Percentiles rank a stretch among this genome's conserved stretches.
Conservation (phyloP, 768 basidiomycete species). For the Mrakia gelida region DNA sequence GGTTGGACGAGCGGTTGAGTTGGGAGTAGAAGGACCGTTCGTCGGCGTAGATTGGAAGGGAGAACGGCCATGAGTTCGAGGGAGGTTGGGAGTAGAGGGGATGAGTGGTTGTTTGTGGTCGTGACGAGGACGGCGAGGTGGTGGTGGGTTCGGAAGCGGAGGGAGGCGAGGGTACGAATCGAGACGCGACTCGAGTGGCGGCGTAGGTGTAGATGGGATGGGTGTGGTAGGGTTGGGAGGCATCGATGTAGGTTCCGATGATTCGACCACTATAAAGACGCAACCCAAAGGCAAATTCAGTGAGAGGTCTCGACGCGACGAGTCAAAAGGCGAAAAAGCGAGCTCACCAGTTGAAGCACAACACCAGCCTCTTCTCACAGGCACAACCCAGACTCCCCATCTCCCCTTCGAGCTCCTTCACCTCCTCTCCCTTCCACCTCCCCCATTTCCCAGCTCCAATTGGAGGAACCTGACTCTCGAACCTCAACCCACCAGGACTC, state of each 20-base stretch:
- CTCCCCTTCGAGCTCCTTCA: background rate
- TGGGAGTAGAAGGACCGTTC: no score
- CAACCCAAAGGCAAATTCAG: background rate
- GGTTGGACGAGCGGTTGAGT: no score
- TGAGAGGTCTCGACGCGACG: background rate
- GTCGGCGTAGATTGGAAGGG: no score
- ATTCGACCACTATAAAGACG: background rate
- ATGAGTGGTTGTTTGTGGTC: background rate
- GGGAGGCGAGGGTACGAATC: background rate
- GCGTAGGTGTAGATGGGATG: constrained; percentile 8
- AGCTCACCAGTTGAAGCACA: background rate
- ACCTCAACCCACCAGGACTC: background rate
- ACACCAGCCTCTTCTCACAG: background rate
- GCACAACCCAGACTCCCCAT: background rate
- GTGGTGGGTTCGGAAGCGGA: background rate
- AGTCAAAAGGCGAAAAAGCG: background rate
- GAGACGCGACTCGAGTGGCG: background rate
- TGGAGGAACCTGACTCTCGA: background rate
- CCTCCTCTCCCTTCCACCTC: background rate
- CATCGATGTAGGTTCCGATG: background rate
- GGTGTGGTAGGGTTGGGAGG: background rate
- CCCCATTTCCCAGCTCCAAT: background rate
- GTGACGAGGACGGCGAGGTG: background rate
- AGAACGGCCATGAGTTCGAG: background rate
- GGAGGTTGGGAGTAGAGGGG: background rate